Conservation (phyloP, 192 early-diverging fungal species). For the Backusella westeae region DNA sequence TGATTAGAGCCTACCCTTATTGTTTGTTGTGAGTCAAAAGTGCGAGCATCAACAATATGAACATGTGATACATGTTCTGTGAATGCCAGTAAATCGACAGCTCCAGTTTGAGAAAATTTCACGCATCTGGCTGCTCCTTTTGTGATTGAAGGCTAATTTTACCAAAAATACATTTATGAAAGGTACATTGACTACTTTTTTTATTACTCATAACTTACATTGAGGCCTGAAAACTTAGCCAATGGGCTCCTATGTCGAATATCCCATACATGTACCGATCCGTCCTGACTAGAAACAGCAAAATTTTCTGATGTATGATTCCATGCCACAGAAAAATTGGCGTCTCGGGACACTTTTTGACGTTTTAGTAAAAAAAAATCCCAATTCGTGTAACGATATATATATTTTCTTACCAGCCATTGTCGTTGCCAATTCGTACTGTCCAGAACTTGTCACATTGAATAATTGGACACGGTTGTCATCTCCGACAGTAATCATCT, state of each 20-base stretch:
- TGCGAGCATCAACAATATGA: slow-evolving; percentile 88
- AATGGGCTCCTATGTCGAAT: slow-evolving; percentile 76
- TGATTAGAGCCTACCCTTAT: slow-evolving; percentile 69
- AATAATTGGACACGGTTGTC: slow-evolving; percentile 84
- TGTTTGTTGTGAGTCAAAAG: slow-evolving; percentile 78
- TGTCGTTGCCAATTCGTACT: slow-evolving; percentile 71
- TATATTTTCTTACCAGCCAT: slow-evolving; percentile 56
- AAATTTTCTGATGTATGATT: slow-evolving; percentile 91
- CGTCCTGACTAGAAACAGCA: slow-evolving; percentile 95
- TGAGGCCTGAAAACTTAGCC: slow-evolving; percentile 67
- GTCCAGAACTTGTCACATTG: slow-evolving; percentile 63
- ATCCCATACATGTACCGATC: slow-evolving; percentile 92
- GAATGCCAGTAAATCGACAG: slow-evolving; percentile 81
- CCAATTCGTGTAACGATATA: background rate
- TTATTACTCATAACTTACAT: slow-evolving; percentile 43
- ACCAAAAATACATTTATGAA: background rate
- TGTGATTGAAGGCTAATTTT: slow-evolving; percentile 53
- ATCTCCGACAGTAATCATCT: slow-evolving; percentile 93
- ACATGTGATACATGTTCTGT: slow-evolving; percentile 88
- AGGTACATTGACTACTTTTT: background rate
- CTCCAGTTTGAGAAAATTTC: slow-evolving; percentile 89
- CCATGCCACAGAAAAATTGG: slow-evolving; percentile 95
- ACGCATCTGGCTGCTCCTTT: slow-evolving; percentile 80
- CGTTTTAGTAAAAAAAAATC: slow-evolving; percentile 4
- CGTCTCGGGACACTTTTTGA: slow-evolving; percentile 66